Percentiles rank a stretch among this genome's conserved stretches.
Evolutionary conservation across 768 basidiomycete genomes (phyloP).

Genomic region (Sarcomyxa edulis): DNA sequence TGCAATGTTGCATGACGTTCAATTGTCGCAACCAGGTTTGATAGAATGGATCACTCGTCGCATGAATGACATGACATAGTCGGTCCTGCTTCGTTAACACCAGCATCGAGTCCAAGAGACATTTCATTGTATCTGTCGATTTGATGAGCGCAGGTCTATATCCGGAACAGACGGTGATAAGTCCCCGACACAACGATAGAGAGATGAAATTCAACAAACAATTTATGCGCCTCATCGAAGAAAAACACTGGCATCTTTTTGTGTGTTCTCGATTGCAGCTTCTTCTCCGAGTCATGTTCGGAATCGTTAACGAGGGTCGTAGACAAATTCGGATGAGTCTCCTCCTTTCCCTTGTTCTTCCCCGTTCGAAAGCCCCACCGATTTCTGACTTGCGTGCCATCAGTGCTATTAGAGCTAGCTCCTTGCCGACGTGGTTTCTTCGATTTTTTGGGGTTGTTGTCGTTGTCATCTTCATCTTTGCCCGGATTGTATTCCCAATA

Average conservation of each 20-base stretch:
- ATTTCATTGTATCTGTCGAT: conserved; percentile 78
- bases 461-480: conserved; percentile 22
- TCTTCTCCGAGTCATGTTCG: conserved; percentile 25
- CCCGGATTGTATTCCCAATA: conserved; percentile 65
- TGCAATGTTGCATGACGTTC: conserved; percentile 81
- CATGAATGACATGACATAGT: conserved; percentile 79
- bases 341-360: conserved; percentile 19
- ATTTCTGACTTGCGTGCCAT: neutral
- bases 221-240: conserved; percentile 82
- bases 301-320: conserved; percentile 15
- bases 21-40: conserved; percentile 79
- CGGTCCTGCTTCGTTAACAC: conserved; percentile 85
- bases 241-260: conserved; percentile 80
- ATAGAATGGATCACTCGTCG: conserved; percentile 81
- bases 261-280: conserved; percentile 25
- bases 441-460: conserved; percentile 13
- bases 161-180: conserved; percentile 1
- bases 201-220: conserved; percentile 36
- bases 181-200: neutral
- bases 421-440: conserved; percentile 7
- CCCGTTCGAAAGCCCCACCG: conserved; percentile 5
- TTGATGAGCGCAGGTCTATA: conserved; percentile 75
- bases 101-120: conserved; percentile 78
- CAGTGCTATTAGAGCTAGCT: conserved; percentile 2
- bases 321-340: conserved; percentile 14